Conservation (phyloP, 495 filamentous ascomycete genomes). For the Pseudoneurospora amorphoporcata region DNA sequence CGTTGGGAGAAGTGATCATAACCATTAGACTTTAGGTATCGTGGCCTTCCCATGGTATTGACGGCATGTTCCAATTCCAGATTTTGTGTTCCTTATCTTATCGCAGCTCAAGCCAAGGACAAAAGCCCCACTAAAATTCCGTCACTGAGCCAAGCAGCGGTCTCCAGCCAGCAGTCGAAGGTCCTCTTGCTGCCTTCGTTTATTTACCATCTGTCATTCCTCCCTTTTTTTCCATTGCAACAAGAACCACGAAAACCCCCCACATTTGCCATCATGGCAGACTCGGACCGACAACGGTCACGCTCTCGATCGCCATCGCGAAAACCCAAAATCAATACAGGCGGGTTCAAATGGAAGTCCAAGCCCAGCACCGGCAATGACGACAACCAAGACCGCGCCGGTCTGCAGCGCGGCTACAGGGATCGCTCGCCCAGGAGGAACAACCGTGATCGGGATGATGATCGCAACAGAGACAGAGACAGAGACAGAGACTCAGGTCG, state of each 20-base stretch:
- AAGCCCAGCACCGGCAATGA: conserved; percentile 43
- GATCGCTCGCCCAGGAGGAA: conserved; percentile 31
- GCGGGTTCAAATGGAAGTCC: conserved; percentile 60
- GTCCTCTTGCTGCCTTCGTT: background rate
- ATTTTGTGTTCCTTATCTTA: background rate
- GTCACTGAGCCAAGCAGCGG: background rate
- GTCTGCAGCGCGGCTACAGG: conserved; percentile 45
- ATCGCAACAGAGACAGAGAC: conserved; percentile 18
- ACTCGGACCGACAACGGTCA: conserved; percentile 25
- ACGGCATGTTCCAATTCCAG: background rate
- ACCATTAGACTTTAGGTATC: background rate
- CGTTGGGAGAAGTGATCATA: background rate
- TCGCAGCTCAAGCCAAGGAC: background rate
- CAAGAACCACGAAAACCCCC: background rate
- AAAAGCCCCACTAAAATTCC: conserved; percentile 16
- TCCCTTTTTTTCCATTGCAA: background rate
- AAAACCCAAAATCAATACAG: conserved; percentile 31
- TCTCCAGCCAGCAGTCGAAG: background rate
- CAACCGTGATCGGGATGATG: conserved; percentile 20
- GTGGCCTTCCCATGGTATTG: background rate
- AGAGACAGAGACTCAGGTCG: conserved; percentile 14
- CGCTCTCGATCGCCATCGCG: conserved; percentile 24
- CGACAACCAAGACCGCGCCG: conserved; percentile 34
- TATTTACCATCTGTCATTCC: background rate
- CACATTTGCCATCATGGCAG: conserved; percentile 16